phyloP scores from a whole-genome alignment of 257 asterid genomes.

The Coffea eugenioides region DNA sequence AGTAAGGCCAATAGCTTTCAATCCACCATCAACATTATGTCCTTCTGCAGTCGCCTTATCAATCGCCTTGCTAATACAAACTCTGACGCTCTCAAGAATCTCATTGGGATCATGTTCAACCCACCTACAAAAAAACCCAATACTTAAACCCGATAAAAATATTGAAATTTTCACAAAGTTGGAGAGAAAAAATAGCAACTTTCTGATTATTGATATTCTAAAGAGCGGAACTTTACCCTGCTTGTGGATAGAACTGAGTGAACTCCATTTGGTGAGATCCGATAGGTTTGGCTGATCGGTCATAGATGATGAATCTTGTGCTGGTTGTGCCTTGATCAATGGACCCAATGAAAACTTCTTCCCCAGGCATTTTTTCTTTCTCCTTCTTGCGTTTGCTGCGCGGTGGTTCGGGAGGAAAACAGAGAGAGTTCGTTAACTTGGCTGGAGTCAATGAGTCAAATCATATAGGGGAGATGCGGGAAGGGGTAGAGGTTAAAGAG shows the following conservation, averaged over 20 bases:
- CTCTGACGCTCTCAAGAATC: constrained; percentile 77
- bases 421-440: background rate
- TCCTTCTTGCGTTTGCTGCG: background rate
- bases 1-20: constrained; percentile 91
- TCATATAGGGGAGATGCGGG: background rate
- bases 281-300: constrained; percentile 50
- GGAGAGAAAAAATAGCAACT: constrained; percentile 12
- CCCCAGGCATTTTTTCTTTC: constrained; percentile 27
- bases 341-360: constrained; percentile 66
- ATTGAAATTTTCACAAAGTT: background rate
- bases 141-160: background rate
- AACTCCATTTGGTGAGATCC: constrained; percentile 93
- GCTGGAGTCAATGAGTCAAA: background rate
- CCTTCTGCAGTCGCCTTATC: constrained; percentile 95
- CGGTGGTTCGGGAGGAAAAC: background rate
- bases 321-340: constrained; percentile 98
- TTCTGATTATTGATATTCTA: background rate
- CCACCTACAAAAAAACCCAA: constrained; percentile 60
- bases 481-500: background rate
- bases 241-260: constrained; percentile 84
- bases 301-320: constrained; percentile 88
- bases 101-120: constrained; percentile 98
- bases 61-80: constrained; percentile 74
- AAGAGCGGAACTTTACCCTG: constrained; percentile 48
- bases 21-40: constrained; percentile 63